Conservation (phyloP, 768 basidiomycete species). For the Phylloporus sp. region DNA sequence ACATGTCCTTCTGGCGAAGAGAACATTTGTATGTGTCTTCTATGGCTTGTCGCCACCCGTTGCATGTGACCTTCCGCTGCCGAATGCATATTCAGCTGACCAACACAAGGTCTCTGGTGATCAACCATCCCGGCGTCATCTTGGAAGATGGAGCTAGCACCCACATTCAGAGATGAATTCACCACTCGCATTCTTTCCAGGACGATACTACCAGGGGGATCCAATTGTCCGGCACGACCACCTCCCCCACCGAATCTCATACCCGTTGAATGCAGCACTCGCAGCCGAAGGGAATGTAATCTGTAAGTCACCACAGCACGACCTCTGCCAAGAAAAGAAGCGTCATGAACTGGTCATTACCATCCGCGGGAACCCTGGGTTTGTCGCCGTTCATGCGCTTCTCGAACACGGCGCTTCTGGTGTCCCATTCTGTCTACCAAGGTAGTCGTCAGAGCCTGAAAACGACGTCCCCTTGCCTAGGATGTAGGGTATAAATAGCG, state of each 20-base stretch:
- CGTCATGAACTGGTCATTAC: neutral
- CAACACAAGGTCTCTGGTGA: neutral
- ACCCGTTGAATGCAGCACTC: conserved; percentile 31
- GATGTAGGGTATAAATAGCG: conserved; percentile 29
- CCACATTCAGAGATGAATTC: conserved; percentile 23
- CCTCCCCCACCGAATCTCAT: conserved; percentile 15
- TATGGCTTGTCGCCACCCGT: neutral
- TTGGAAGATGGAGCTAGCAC: conserved; percentile 7
- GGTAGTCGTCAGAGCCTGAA: conserved; percentile 31
- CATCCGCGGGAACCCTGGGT: conserved; percentile 35
- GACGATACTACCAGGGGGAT: conserved; percentile 32
- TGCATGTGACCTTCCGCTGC: neutral
- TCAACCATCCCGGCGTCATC: neutral
- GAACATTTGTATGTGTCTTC: too few species aligned
- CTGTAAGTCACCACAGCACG: conserved; percentile 24
- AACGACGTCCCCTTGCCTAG: too few species aligned
- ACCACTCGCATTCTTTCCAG: conserved; percentile 28
- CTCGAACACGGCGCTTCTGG: conserved; percentile 41
- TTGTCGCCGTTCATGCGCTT: conserved; percentile 37
- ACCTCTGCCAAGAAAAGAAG: neutral
- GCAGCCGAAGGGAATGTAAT: conserved; percentile 39
- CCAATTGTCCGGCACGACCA: conserved; percentile 33
- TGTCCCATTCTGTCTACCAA: conserved; percentile 28
- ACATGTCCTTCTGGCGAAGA: too few species aligned
- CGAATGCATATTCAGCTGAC: neutral